These are phyloP conservation scores for Candida nonsorbophila DNA, from an alignment of 805 yeast species.

Conservation along the genomic window DNA sequence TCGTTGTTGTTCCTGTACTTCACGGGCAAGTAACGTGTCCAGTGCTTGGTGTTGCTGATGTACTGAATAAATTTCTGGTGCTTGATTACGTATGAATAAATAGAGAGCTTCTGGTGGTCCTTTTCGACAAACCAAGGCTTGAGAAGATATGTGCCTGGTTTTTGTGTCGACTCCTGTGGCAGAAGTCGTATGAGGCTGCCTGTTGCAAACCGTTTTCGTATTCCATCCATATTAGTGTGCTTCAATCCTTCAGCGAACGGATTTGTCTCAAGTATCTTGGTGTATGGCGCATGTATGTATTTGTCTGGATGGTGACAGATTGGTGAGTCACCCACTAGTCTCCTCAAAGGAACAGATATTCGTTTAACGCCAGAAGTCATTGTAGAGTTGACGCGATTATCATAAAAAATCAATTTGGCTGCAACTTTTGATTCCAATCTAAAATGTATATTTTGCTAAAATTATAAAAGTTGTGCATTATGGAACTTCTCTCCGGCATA, in stretches of 20 bases:
- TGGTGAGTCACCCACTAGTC: too few relatives aligned
- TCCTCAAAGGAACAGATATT: too few relatives aligned
- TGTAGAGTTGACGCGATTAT: too few relatives aligned
- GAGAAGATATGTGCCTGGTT: slow-evolving; percentile 2
- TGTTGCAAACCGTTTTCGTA: slow-evolving; percentile 18
- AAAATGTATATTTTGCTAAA: not conserved
- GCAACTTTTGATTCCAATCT: not conserved
- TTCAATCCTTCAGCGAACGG: slow-evolving; percentile 22
- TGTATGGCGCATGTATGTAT: slow-evolving; percentile 10
- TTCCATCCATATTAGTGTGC: slow-evolving; percentile 21
- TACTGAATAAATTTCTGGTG: slow-evolving; percentile 14
- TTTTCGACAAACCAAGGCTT: slow-evolving; percentile 3
- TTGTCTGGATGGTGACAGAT: too few relatives aligned
- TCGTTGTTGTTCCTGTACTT: slow-evolving; percentile 16
- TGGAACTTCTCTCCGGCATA: slow-evolving; percentile 12
- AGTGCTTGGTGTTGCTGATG: slow-evolving; percentile 12
- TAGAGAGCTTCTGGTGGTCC: slow-evolving; percentile 2
- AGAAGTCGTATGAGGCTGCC: slow-evolving; percentile 20
- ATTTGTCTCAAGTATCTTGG: slow-evolving; percentile 13
- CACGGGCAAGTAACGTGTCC: slow-evolving; percentile 18
- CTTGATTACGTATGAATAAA: slow-evolving; percentile 22
- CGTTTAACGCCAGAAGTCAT: too few relatives aligned
- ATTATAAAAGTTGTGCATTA: slow-evolving; percentile 4
- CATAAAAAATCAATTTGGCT: not conserved
- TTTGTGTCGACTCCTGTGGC: not conserved